phyloP scores from a whole-genome alignment of 75 land plant genomes.

The Selaginella moellendorffii region DNA sequence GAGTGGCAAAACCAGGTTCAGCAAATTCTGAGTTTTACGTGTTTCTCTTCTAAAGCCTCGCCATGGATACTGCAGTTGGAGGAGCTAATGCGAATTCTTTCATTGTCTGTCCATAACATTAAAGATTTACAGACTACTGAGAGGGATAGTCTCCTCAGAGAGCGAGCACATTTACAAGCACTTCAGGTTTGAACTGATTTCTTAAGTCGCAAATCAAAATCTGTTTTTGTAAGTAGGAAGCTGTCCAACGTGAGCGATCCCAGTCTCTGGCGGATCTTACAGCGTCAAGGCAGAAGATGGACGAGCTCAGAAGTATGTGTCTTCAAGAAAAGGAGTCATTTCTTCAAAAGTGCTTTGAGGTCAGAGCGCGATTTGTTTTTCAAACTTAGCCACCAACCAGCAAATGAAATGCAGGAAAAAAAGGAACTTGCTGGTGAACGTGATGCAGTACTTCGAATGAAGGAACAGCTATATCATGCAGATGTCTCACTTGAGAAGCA shows the following conservation, averaged over 20 bases:
- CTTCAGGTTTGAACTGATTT: slow-evolving; percentile 12
- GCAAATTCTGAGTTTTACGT: no score
- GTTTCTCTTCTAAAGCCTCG: no score
- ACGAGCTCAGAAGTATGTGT: slow-evolving; percentile 12
- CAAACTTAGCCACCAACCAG: background rate
- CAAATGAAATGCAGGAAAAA: slow-evolving; percentile 12
- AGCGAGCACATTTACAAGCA: slow-evolving; percentile 10
- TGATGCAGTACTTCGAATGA: slow-evolving; percentile 16
- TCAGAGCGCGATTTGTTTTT: background rate
- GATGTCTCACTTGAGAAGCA: slow-evolving; percentile 18
- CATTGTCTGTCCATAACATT: slow-evolving; percentile 1
- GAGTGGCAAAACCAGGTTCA: slow-evolving; percentile 11
- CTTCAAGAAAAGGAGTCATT: slow-evolving; percentile 14
- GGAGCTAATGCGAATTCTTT: slow-evolving; percentile 6
- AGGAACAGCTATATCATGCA: slow-evolving; percentile 13
- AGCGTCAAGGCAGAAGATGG: slow-evolving; percentile 8
- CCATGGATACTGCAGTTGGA: no score
- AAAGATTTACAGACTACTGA: slow-evolving; percentile 11
- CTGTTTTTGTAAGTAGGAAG: slow-evolving; percentile 4
- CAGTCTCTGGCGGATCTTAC: slow-evolving; percentile 16
- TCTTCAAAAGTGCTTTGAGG: slow-evolving; percentile 13
- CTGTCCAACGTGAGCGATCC: slow-evolving; percentile 12
- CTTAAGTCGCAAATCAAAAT: background rate
- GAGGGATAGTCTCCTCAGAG: slow-evolving; percentile 11
- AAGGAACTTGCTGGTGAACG: slow-evolving; percentile 18